Conservation (phyloP, 139 green algal genomes). For the Haematococcus lacustris region DNA sequence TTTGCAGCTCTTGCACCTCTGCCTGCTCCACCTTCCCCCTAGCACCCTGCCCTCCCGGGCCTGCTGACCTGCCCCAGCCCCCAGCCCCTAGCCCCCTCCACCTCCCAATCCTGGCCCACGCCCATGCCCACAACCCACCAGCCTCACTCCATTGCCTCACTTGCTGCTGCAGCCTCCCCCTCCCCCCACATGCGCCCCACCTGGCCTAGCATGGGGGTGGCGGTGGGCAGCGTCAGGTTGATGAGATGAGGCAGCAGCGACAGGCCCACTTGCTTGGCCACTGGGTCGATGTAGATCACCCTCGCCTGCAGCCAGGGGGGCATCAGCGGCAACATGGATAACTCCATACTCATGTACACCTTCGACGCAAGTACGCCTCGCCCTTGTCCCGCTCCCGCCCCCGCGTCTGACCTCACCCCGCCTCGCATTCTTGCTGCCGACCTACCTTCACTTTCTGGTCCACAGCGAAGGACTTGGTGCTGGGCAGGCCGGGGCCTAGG, state of each 20-base stretch:
- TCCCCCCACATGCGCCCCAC: too few species aligned
- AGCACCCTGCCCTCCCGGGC: too few species aligned
- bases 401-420: background rate
- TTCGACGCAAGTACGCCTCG: background rate
- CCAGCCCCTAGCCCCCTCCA: too few species aligned
- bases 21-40: too few species aligned
- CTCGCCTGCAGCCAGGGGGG: conserved; percentile 49
- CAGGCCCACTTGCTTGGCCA: conserved; percentile 66
- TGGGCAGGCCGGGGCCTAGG: conserved; percentile 29
- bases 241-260: conserved; percentile 69
- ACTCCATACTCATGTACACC: background rate
- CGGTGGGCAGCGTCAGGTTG: conserved; percentile 17
- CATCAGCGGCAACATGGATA: background rate
- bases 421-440: background rate
- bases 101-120: too few species aligned
- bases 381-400: background rate
- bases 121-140: too few species aligned
- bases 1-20: too few species aligned
- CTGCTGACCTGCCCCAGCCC: too few species aligned
- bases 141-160: too few species aligned
- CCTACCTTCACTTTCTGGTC: conserved; percentile 19
- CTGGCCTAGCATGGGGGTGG: conserved; percentile 35
- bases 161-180: too few species aligned
- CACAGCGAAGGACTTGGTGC: conserved; percentile 7
- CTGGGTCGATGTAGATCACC: conserved; percentile 76